phyloP scores from a whole-genome alignment of 139 green algal genomes.

The Volvox reticuliferus region DNA sequence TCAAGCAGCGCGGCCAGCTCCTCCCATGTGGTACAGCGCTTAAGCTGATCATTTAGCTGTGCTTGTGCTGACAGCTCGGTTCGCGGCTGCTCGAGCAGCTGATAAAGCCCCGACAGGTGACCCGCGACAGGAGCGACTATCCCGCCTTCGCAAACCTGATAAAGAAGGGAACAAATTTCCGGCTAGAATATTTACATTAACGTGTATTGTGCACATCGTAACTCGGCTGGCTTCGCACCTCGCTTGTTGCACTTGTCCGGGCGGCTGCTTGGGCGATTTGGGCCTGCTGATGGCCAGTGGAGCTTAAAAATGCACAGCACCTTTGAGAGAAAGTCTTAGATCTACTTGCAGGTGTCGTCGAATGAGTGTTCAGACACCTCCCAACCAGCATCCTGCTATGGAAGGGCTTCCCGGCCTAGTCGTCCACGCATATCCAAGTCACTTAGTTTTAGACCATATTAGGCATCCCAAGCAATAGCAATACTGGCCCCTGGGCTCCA shows the following conservation, averaged over 20 bases:
- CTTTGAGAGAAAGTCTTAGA: background rate
- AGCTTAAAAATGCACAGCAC: constrained; percentile 20
- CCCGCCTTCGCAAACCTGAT: background rate
- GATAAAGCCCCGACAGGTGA: constrained; percentile 7
- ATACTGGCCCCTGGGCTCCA: background rate
- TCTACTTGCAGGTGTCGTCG: background rate
- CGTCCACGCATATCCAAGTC: background rate
- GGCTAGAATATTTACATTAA: background rate
- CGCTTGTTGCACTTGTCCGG: constrained; percentile 10
- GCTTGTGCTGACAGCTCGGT: background rate
- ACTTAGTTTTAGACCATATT: background rate
- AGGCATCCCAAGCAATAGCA: background rate
- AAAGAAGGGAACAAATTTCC: background rate
- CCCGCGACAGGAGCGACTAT: background rate
- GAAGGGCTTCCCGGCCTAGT: background rate
- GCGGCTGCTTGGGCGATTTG: constrained; percentile 9
- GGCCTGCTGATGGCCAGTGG: constrained; percentile 13
- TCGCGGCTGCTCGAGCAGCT: background rate
- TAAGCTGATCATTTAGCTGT: background rate
- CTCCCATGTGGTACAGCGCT: background rate
- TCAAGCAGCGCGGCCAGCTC: constrained; percentile 2
- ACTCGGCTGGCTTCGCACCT: background rate
- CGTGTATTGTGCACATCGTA: background rate
- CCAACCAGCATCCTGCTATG: constrained; percentile 34
- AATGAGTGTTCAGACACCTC: background rate